Conservation (phyloP, 345 rosid genomes). For the Dipteronia dyeriana region DNA sequence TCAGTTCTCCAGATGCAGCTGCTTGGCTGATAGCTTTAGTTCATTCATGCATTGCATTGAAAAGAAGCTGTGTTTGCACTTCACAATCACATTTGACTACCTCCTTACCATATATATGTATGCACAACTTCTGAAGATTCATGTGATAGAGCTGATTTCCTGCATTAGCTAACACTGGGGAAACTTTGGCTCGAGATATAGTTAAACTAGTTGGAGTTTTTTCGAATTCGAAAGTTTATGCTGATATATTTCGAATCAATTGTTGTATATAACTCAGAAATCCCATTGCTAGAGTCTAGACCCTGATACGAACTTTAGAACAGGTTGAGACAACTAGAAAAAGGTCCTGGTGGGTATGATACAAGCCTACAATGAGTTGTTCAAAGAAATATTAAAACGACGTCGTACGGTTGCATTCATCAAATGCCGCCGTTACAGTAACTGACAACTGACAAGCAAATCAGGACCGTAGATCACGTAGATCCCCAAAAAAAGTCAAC, state of each 20-base stretch:
- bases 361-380: too few species aligned
- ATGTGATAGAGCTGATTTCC: background rate
- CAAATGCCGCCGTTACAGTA: background rate
- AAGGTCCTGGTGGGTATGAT: too few species aligned
- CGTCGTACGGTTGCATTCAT: background rate
- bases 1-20: background rate
- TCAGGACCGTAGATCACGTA: background rate
- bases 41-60: background rate
- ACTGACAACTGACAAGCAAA: background rate
- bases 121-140: background rate
- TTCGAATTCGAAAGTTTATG: background rate
- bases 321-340: too few species aligned
- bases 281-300: too few species aligned
- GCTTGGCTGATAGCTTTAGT: background rate
- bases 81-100: background rate
- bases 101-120: background rate
- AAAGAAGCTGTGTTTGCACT: background rate
- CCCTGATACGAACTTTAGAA: too few species aligned
- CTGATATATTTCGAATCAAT: too few species aligned
- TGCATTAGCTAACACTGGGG: background rate
- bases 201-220: too few species aligned
- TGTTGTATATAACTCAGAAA: too few species aligned
- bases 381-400: background rate
- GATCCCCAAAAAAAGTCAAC: background rate
- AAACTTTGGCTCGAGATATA: background rate